A percentile compares a stretch with the other conserved stretches of the same genome.
Evolutionary conservation across 2,329 filamentous ascomycete genomes (phyloP).

Genomic region (Sporothrix pseudoabietina): DNA sequence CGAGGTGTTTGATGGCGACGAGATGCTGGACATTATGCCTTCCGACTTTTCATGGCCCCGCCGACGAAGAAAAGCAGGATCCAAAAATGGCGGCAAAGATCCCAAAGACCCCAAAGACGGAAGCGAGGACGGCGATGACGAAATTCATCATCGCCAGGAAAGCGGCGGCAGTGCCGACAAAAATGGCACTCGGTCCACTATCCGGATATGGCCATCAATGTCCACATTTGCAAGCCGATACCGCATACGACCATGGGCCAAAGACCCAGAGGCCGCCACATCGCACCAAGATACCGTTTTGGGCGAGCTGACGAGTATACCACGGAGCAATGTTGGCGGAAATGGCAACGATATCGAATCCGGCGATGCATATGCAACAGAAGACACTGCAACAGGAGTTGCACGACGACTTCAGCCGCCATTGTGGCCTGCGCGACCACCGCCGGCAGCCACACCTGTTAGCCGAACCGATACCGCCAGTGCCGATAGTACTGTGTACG

Average conservation of each 20-base stretch:
- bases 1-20: conserved; percentile 91
- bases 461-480: conserved; percentile 65
- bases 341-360: conserved; percentile 34
- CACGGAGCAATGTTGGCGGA: conserved; percentile 32
- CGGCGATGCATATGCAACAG: conserved; percentile 38
- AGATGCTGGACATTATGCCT: conserved; percentile 73
- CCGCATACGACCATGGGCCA: conserved; percentile 40
- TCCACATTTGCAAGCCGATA: conserved; percentile 47
- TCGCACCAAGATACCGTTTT: background rate
- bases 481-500: conserved; percentile 65
- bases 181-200: background rate
- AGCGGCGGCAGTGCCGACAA: background rate
- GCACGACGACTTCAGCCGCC: conserved; percentile 46
- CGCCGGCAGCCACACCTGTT: conserved; percentile 57
- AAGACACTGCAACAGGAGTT: background rate
- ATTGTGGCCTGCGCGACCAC: conserved; percentile 59
- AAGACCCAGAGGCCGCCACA: conserved; percentile 9
- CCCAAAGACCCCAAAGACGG: conserved; percentile 42
- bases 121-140: conserved; percentile 44
- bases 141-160: background rate
- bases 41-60: conserved; percentile 54
- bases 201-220: conserved; percentile 34
- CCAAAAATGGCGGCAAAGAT: conserved; percentile 40
- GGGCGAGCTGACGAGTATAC: background rate
- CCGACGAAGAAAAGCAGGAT: conserved; percentile 42